Percentiles rank a stretch among this genome's conserved stretches.
These are phyloP conservation scores for Russula brevipes DNA, from an alignment of 768 basidiomycete genomes.

Conservation along the genomic window DNA sequence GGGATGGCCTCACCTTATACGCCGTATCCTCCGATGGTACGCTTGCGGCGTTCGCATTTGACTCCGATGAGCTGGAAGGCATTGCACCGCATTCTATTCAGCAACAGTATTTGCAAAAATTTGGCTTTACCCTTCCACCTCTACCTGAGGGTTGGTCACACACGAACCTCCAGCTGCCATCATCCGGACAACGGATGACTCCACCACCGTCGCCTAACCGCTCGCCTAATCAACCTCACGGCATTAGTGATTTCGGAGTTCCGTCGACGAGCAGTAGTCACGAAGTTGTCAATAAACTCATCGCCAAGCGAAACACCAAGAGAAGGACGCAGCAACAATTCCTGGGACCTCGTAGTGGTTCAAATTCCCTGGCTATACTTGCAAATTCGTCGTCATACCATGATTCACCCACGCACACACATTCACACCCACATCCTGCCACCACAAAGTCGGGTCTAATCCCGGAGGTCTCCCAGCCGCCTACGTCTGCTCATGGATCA, in stretches of 20 bases:
- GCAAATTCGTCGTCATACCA: conserved; percentile 5
- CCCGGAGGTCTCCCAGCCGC: not conserved
- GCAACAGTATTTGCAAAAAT: conserved; percentile 75
- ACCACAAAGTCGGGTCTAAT: not conserved
- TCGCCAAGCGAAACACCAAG: conserved; percentile 58
- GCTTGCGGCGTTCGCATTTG: conserved; percentile 83
- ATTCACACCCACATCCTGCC: conserved; percentile 1
- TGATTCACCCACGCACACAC: not conserved
- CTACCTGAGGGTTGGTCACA: conserved; percentile 71
- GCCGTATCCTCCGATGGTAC: conserved; percentile 96
- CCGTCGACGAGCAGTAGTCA: conserved; percentile 35
- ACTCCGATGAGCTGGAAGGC: conserved; percentile 72
- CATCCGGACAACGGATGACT: conserved; percentile 32
- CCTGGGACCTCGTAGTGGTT: conserved; percentile 31
- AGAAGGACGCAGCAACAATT: conserved; percentile 50
- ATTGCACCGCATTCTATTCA: conserved; percentile 70
- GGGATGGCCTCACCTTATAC: conserved; percentile 87
- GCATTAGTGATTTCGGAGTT: conserved; percentile 41
- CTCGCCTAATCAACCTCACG: conserved; percentile 32
- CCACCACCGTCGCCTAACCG: conserved; percentile 47
- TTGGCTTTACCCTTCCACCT: conserved; percentile 65
- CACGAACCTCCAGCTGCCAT: conserved; percentile 22
- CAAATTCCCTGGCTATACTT: conserved; percentile 11
- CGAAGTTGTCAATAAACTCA: conserved; percentile 55
- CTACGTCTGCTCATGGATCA: conserved; percentile 29